Conservation (phyloP, 345 rosid genomes). For the Pistacia atlantica region DNA sequence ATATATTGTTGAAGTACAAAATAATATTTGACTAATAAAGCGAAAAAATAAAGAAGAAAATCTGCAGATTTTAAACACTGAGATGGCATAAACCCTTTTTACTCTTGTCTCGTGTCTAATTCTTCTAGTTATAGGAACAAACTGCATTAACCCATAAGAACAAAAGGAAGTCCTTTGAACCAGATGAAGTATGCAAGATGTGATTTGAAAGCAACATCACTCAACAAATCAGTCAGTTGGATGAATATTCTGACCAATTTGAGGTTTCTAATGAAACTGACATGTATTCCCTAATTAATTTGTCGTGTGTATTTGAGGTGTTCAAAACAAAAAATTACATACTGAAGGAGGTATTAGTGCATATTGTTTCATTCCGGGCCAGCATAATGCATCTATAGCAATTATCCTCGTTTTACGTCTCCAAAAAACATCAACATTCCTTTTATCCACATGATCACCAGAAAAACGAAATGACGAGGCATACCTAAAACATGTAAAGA, state of each 20-base stretch:
- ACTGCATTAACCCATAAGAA: background rate
- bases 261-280: background rate
- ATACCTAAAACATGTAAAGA: conserved; percentile 54
- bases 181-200: background rate
- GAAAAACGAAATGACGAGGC: conserved; percentile 88
- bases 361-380: conserved; percentile 66
- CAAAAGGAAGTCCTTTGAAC: background rate
- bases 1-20: conserved; percentile 1
- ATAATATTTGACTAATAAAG: background rate
- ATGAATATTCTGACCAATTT: background rate
- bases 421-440: conserved; percentile 51
- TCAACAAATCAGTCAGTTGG: background rate
- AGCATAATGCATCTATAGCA: conserved; percentile 78
- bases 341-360: conserved; percentile 63
- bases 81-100: background rate
- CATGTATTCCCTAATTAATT: background rate
- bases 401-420: conserved; percentile 68
- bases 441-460: conserved; percentile 75
- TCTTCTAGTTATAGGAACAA: background rate
- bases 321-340: conserved; percentile 25
- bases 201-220: background rate
- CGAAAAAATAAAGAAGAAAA: background rate
- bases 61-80: background rate
- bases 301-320: background rate
- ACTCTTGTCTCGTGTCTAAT: background rate